Evolutionary conservation across 2,329 filamentous ascomycete species (phyloP), one percentile per base, ranked within the genome.

Genomic region (Dactylellina drechsleri): DNA sequence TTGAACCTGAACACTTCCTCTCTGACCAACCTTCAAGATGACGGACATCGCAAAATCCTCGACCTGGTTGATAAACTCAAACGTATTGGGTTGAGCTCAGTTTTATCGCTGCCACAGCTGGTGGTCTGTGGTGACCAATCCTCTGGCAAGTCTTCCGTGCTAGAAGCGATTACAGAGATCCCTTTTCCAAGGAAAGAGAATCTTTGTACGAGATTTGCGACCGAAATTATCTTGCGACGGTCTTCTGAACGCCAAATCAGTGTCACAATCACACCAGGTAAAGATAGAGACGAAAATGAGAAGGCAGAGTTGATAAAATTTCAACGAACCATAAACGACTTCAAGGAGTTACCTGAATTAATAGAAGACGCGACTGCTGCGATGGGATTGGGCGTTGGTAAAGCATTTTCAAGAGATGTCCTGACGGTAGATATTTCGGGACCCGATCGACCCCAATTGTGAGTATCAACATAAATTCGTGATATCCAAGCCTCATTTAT

Each of bases 181-280:
- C 31, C 31, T 36, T 36, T 36, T 10, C 31, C 31, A 36, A 36
- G 31, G 6, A 36, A 36, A 5, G 84, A 85, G 12, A 84, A 82
- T 20, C 70, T 87, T 0, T 89, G 87, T 78, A 90, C 88, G 0
- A 83, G 86, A 0, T 89, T 89, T 71, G 85, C 87, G 0, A 90
- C 87, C 0, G 87, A 90, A 77, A 80, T 90, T 1, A 83, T 87
- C 16, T 82, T 90, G 8, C 83, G 85, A 1, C 83, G 83, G 1
- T 81, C 80, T 0, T 18, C 77, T 0, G 72, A 81, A 6, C 77
- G 81, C 0, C 81, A 78, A 1, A 81, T 86, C 16, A 80, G 81
- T 8, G 83, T 86, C 54, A 83, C 81, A 0, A 85, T 88, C 23
- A 80, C 81, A 52, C 81, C 81, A 1, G 52, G 79, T 1, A 78